phyloP scores from a whole-genome alignment of 148 eudicot genomes.

The Nyssa sinensis region DNA sequence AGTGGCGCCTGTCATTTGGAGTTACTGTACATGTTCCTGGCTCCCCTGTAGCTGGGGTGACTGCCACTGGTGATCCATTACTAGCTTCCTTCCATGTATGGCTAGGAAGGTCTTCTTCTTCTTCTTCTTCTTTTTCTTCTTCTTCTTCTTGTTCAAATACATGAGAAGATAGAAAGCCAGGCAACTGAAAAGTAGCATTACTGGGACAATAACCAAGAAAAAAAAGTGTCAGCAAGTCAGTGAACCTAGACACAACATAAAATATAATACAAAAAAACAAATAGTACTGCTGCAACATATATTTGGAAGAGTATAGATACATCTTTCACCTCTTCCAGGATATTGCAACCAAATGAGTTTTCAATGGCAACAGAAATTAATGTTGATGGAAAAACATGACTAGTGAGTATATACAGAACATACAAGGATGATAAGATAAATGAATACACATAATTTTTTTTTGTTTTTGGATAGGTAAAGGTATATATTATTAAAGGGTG shows the following conservation, averaged over 20 bases:
- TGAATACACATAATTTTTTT: no score
- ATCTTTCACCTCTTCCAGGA: background rate
- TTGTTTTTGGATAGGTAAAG: no score
- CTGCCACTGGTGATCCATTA: slow-evolving; percentile 39
- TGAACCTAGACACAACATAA: no score
- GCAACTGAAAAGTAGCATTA: slow-evolving; percentile 83
- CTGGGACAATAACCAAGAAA: slow-evolving; percentile 42
- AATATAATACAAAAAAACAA: no score
- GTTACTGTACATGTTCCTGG: slow-evolving; percentile 37
- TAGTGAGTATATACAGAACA: no score
- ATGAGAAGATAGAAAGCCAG: slow-evolving; percentile 65
- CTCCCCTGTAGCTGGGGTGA: slow-evolving; percentile 27
- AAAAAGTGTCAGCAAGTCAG: slow-evolving; percentile 11
- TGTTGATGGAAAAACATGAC: no score
- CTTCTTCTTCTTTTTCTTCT: slow-evolving; percentile 76
- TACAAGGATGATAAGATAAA: no score
- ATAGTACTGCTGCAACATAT: background rate
- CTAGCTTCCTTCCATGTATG: slow-evolving; percentile 32
- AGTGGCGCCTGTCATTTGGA: slow-evolving; percentile 73
- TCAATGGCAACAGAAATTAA: no score
- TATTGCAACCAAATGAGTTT: no score
- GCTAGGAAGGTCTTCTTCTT: slow-evolving; percentile 44
- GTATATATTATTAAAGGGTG: no score
- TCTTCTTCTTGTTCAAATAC: slow-evolving; percentile 77
- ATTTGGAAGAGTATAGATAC: background rate